Evolutionary conservation across 352 stramenopile genomes (phyloP).

Genomic region (Globisporangium uncinulatum): DNA sequence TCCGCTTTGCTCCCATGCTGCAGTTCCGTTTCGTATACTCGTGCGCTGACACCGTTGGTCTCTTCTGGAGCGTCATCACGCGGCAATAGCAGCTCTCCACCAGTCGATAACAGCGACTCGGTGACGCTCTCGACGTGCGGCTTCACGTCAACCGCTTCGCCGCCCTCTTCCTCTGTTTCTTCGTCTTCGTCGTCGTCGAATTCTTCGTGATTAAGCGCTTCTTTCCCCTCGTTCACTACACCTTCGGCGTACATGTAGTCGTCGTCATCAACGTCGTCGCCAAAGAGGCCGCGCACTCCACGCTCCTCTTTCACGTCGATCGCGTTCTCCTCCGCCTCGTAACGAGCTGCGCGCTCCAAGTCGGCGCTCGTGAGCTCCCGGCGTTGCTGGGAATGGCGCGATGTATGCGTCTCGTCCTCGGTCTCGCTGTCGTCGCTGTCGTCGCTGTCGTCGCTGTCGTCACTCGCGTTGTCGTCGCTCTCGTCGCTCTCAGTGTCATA

Average conservation of each 20-base stretch:
- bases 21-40: not conserved
- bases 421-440: constrained; percentile 8
- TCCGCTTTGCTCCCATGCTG: not conserved
- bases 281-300: constrained; percentile 5
- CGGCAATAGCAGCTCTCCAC: not conserved
- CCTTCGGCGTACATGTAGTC: constrained; percentile 1
- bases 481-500: not conserved
- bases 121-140: constrained; percentile 1
- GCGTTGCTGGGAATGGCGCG: not conserved
- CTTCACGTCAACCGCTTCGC: not conserved
- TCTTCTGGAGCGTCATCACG: not conserved
- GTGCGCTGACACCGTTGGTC: not conserved
- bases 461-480: constrained; percentile 1
- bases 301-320: constrained; percentile 10
- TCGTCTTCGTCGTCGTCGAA: constrained; percentile 2
- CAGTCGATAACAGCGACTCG: constrained; percentile 1
- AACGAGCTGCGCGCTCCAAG: constrained; percentile 7
- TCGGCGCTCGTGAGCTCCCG: constrained; percentile 8
- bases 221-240: not conserved
- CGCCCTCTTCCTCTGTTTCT: constrained; percentile 5
- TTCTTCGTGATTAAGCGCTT: not conserved
- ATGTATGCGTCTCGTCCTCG: constrained; percentile 4
- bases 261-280: constrained; percentile 8
- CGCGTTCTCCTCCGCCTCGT: constrained; percentile 13
- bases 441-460: constrained; percentile 5